These are phyloP conservation scores for Penicillium polonicum DNA, from an alignment of 2,329 filamentous ascomycete genomes.

Conservation along the genomic window DNA sequence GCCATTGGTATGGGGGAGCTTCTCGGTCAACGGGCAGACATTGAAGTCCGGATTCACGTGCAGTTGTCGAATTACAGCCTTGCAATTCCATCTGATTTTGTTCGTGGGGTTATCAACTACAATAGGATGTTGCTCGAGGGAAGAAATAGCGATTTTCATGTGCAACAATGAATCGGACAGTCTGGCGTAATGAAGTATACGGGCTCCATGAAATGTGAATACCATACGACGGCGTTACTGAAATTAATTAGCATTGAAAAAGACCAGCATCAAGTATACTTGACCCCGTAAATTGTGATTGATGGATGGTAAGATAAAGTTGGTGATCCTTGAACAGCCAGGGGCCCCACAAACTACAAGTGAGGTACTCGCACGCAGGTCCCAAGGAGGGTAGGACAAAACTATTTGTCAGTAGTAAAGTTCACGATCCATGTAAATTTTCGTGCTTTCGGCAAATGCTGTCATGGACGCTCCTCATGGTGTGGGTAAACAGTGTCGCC, in stretches of 20 bases:
- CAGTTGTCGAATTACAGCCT: not conserved
- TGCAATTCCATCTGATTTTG: not conserved
- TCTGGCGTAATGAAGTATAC: not conserved
- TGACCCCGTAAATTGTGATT: not conserved
- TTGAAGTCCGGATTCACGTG: not conserved
- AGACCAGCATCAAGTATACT: not conserved
- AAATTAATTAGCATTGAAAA: not conserved
- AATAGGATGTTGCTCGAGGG: not conserved
- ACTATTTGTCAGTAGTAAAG: conserved; percentile 12
- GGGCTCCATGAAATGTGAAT: conserved; percentile 4
- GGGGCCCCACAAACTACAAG: not conserved
- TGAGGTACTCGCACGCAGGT: not conserved
- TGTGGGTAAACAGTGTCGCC: not conserved
- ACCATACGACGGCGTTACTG: conserved; percentile 7
- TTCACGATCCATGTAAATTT: conserved; percentile 18
- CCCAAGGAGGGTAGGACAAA: conserved; percentile 13
- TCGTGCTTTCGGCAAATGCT: not conserved
- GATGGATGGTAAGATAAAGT: not conserved
- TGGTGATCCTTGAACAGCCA: not conserved
- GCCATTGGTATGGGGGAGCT: not conserved
- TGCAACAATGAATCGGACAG: not conserved
- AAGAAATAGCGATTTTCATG: not conserved
- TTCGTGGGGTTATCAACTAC: not conserved
- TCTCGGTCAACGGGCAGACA: not conserved
- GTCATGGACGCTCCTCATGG: not conserved